Conservation (phyloP, 345 rosid genomes). For the Noccaea bulbosa region DNA sequence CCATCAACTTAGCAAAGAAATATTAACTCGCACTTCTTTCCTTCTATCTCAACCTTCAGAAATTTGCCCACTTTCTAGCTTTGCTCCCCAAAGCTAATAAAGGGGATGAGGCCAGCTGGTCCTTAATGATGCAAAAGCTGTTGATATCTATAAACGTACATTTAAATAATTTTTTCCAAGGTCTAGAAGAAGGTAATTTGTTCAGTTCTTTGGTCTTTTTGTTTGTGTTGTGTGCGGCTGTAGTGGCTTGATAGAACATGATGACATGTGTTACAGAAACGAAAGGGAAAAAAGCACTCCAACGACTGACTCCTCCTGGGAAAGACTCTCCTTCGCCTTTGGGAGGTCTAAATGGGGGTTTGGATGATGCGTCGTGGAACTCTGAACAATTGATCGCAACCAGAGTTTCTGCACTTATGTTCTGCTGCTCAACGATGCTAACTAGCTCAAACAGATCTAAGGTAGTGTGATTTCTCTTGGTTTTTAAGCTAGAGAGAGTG, state of each 20-base stretch:
- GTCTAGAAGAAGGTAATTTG: slow-evolving; percentile 78
- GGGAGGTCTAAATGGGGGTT: slow-evolving; percentile 58
- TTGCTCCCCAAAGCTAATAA: slow-evolving; percentile 79
- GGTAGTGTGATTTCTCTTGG: slow-evolving; percentile 47
- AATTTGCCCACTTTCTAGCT: slow-evolving; percentile 73
- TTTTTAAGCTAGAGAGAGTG: background rate
- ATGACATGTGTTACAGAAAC: slow-evolving; percentile 53
- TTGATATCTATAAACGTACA: slow-evolving; percentile 59
- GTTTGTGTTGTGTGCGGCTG: slow-evolving; percentile 16
- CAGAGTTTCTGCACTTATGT: slow-evolving; percentile 58
- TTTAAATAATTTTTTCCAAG: slow-evolving; percentile 71
- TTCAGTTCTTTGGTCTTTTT: slow-evolving; percentile 13
- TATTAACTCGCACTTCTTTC: slow-evolving; percentile 12
- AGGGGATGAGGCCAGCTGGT: slow-evolving; percentile 85
- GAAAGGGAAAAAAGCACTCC: slow-evolving; percentile 61
- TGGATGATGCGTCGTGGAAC: slow-evolving; percentile 52
- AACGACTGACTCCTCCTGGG: slow-evolving; percentile 72
- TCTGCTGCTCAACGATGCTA: slow-evolving; percentile 71
- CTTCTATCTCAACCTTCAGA: slow-evolving; percentile 54
- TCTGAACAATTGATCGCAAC: slow-evolving; percentile 52
- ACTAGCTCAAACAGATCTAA: slow-evolving; percentile 66
- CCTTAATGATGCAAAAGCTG: slow-evolving; percentile 69
- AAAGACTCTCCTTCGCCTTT: slow-evolving; percentile 67
- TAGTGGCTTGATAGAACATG: slow-evolving; percentile 16
- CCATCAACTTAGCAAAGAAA: slow-evolving; percentile 23